phyloP scores from a whole-genome alignment of 768 basidiomycete species.

The Fomitopsis serialis region DNA sequence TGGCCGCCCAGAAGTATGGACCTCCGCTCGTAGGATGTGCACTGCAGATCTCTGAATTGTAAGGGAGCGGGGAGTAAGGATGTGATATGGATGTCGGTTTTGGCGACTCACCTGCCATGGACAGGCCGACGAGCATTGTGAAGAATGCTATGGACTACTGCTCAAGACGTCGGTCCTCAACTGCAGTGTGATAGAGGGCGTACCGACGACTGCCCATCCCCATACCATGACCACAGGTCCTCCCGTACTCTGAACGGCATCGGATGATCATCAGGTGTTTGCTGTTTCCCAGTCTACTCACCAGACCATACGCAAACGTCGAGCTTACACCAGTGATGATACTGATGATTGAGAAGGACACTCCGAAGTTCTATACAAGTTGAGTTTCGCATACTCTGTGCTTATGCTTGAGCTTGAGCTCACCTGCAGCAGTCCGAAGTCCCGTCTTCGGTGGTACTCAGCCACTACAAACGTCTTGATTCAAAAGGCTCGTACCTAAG shows the following conservation, averaged over 20 bases:
- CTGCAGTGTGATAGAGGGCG: neutral
- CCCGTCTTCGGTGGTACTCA: too few relatives aligned
- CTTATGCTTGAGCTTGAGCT: conserved; percentile 8
- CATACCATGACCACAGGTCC: conserved; percentile 77
- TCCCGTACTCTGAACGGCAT: conserved; percentile 52
- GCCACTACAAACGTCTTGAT: too few relatives aligned
- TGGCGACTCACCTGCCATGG: conserved; percentile 71
- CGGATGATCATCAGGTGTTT: neutral
- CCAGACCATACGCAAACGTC: conserved; percentile 63
- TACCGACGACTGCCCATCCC: conserved; percentile 65
- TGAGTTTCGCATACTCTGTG: too few relatives aligned
- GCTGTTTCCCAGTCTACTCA: conserved; percentile 36
- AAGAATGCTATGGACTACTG: conserved; percentile 48
- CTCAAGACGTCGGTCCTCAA: neutral
- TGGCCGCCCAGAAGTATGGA: conserved; percentile 78
- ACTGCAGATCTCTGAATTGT: conserved; percentile 37
- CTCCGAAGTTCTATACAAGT: conserved; percentile 54
- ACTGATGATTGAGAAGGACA: conserved; percentile 74
- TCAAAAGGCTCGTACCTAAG: too few relatives aligned
- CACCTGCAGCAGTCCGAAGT: conserved; percentile 58
- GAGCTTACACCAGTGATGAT: conserved; percentile 70
- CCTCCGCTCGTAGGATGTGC: conserved; percentile 71
- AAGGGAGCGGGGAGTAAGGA: neutral
- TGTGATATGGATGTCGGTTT: too few relatives aligned
- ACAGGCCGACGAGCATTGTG: conserved; percentile 66